phyloP scores from a whole-genome alignment of 2,329 filamentous ascomycete genomes.

The Penicillium brevicompactum region DNA sequence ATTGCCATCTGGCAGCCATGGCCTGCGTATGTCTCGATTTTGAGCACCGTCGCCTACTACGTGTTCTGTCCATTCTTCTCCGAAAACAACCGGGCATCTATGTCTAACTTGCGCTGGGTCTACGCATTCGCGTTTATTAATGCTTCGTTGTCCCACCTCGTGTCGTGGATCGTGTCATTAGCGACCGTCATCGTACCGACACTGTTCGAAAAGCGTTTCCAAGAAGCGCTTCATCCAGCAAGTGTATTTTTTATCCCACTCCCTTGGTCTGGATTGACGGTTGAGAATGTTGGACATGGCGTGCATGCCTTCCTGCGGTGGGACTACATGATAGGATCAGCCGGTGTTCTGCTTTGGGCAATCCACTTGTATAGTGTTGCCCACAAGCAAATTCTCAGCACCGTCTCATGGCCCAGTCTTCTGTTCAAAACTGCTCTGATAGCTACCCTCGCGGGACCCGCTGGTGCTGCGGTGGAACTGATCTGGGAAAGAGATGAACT shows the following conservation, averaged over 20 bases:
- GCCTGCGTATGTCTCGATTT: constrained; percentile 49
- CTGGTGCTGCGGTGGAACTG: constrained; percentile 47
- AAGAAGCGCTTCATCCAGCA: constrained; percentile 39
- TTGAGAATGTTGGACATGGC: constrained; percentile 43
- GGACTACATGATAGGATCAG: constrained; percentile 50
- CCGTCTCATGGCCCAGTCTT: constrained; percentile 28
- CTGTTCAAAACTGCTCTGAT: constrained; percentile 39
- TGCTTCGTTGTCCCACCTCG: constrained; percentile 44
- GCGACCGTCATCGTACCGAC: constrained; percentile 39
- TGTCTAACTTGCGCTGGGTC: constrained; percentile 38
- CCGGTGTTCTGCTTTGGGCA: constrained; percentile 50
- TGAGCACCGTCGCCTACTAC: constrained; percentile 36
- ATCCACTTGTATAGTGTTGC: constrained; percentile 38
- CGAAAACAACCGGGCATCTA: constrained; percentile 28
- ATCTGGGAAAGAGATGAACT: constrained; percentile 55
- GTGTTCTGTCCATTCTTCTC: constrained; percentile 26
- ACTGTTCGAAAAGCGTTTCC: constrained; percentile 36
- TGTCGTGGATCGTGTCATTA: constrained; percentile 44
- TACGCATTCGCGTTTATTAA: constrained; percentile 47
- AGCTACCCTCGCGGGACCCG: constrained; percentile 45
- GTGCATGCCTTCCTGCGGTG: constrained; percentile 52
- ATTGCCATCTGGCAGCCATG: constrained; percentile 56
- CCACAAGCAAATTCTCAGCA: constrained; percentile 29
- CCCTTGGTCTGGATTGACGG: constrained; percentile 33
- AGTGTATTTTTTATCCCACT: constrained; percentile 42